These are phyloP conservation scores for Eutrema japonicum DNA, from an alignment of 345 rosid species.

Conservation along the genomic window DNA sequence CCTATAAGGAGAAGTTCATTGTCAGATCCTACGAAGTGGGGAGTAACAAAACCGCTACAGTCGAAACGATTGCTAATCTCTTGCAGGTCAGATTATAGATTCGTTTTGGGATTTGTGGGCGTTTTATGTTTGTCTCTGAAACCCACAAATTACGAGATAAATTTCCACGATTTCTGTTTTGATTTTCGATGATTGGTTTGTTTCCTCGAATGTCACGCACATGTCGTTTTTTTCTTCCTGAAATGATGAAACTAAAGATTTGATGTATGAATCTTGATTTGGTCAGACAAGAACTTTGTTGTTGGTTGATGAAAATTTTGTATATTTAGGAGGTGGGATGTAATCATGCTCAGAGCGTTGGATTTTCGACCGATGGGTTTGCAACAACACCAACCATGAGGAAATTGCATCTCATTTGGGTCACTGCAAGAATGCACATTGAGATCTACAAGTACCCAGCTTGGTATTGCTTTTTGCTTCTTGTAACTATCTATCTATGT, in stretches of 20 bases:
- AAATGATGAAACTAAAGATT: not conserved
- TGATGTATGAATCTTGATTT: slow-evolving; percentile 6
- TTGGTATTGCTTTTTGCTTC: slow-evolving; percentile 54
- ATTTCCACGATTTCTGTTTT: not conserved
- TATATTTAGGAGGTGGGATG: slow-evolving; percentile 78
- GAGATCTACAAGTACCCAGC: slow-evolving; percentile 94
- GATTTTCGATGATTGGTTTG: slow-evolving; percentile 22
- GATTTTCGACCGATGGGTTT: slow-evolving; percentile 95
- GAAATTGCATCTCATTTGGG: slow-evolving; percentile 96
- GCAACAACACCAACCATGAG: slow-evolving; percentile 88
- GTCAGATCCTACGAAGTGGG: slow-evolving; percentile 93
- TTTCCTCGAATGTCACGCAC: slow-evolving; percentile 29
- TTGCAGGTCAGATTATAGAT: slow-evolving; percentile 61
- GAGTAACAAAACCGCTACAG: slow-evolving; percentile 89
- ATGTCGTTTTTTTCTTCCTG: slow-evolving; percentile 1
- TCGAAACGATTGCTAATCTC: slow-evolving; percentile 91
- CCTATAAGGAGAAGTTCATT: slow-evolving; percentile 86
- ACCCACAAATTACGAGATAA: not conserved
- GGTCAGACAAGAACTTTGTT: slow-evolving; percentile 14
- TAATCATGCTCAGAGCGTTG: slow-evolving; percentile 94
- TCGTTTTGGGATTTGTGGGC: not conserved
- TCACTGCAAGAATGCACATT: slow-evolving; percentile 95
- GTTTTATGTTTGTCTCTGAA: not conserved
- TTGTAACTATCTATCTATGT: not conserved
- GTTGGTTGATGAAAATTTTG: slow-evolving; percentile 1